Base-by-base conservation (phyloP, 1,284 basidiomycete genomes). In the Schizophyllum amplum region DNA sequence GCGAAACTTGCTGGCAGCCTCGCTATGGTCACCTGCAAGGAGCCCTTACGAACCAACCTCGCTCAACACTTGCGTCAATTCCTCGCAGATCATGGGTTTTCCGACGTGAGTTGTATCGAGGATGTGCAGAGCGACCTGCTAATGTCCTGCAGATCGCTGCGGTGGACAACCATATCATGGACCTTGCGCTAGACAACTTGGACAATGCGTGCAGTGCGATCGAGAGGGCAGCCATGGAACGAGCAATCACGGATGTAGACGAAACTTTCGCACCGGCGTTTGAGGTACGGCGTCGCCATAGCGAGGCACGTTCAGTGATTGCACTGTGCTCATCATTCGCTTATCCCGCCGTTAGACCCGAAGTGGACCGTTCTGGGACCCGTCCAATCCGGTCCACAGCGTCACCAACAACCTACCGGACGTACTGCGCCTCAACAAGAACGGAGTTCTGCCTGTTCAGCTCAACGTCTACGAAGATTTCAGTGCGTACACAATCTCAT, bases 141-240 rank as follows among this genome's bases (percentile, higher is more conserved):
- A 42, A 42, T 3, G 2, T 9, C 2, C 33, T 2, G 17, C 33
- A 42, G 33, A 42, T 42, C 17, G 33, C 33, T 17, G 33, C 33
- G 33, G 33, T 42, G 13, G 33, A 42, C 33, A 42, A 42, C 33
- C 33, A 42, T 9, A 42, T 42, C 33, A 42, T 42, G 33, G 33
- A 42, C 33, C 81, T 99, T 52, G 93, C 96, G 46, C 84, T 88
- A 63, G 95, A 98, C 67, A 99, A 99, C 67, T 78, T 98, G 60
- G 95, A 99, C 58, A 78, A 94, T 55, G 96, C 96, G 17, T 98
- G 96, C 69, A 83, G 86, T 56, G 92, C 95, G 5, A 94, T 99
- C 62, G 95, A 98, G 73, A 96, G 93, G 69, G 95, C 95, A 6
- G 97, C 97, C 1, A 98, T 98, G 91, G 95, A 99, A 66, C 87